Evolutionary conservation across 139 green algal genomes (phyloP).

Genomic region (Chlamydomonas sphaeroides): DNA sequence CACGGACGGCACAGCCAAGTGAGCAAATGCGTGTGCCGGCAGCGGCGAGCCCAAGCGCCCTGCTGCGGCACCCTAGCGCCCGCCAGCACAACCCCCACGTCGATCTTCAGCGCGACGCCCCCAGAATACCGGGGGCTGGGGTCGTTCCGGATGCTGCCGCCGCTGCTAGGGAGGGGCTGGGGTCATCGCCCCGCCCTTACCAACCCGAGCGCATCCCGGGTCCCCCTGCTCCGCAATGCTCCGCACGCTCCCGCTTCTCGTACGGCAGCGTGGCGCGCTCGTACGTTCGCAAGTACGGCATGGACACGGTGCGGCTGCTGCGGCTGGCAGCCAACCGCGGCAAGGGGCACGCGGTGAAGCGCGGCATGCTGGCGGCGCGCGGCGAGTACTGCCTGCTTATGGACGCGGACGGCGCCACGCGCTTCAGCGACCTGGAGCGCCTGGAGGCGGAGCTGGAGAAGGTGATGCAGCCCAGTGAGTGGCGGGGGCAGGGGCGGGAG

Average conservation of each 20-base stretch:
- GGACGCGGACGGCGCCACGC: constrained; percentile 89
- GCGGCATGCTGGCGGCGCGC: constrained; percentile 77
- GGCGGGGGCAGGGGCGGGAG: neutral
- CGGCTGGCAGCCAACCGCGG: constrained; percentile 81
- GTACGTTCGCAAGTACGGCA: neutral
- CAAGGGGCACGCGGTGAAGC: constrained; percentile 83
- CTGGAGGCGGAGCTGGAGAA: constrained; percentile 75
- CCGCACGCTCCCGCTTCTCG: too few species aligned
- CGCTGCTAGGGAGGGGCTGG: too few species aligned
- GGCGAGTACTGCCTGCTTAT: constrained; percentile 88
- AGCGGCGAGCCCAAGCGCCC: too few species aligned
- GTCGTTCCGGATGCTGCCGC: too few species aligned
- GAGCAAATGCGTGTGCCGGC: too few species aligned
- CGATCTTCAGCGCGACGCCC: too few species aligned
- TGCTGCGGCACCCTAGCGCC: too few species aligned
- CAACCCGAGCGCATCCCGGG: too few species aligned
- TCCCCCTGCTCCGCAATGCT: too few species aligned
- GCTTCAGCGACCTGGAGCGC: constrained; percentile 84
- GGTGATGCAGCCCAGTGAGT: constrained; percentile 21
- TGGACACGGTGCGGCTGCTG: constrained; percentile 76
- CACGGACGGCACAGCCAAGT: constrained; percentile 80
- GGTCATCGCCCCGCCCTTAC: too few species aligned
- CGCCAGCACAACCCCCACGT: too few species aligned
- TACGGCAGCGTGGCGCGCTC: neutral
- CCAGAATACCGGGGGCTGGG: too few species aligned